These are phyloP conservation scores for Globisporangium apiculatum DNA, from an alignment of 352 stramenopile species.

Conservation along the genomic window DNA sequence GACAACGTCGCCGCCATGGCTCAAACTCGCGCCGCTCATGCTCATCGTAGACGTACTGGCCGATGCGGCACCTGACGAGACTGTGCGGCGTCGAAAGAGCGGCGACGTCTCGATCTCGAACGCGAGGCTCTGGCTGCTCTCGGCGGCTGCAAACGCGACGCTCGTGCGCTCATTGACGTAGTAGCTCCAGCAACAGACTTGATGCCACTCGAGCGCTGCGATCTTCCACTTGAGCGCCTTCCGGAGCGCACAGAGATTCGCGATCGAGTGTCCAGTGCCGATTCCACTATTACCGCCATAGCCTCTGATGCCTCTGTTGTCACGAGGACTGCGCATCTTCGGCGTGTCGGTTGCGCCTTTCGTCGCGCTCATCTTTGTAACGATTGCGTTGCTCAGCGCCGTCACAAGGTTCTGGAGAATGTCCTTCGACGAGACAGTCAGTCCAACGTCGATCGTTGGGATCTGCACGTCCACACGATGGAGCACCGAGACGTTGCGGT, in stretches of 20 bases:
- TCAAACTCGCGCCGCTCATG: constrained; percentile 16
- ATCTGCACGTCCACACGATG: constrained; percentile 56
- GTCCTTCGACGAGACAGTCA: constrained; percentile 46
- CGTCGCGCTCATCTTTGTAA: constrained; percentile 36
- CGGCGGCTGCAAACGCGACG: constrained; percentile 29
- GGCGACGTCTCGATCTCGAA: constrained; percentile 45
- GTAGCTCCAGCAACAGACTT: constrained; percentile 50
- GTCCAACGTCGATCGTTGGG: constrained; percentile 38
- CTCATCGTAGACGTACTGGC: constrained; percentile 23
- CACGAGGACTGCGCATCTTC: constrained; percentile 3
- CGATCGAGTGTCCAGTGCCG: constrained; percentile 18
- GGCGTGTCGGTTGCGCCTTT: constrained; percentile 22
- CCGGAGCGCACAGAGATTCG: constrained; percentile 36
- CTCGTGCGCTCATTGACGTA: constrained; percentile 36
- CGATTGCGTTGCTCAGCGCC: constrained; percentile 26
- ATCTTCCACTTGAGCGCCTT: constrained; percentile 66
- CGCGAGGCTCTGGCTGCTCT: constrained; percentile 22
- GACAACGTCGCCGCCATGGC: background rate
- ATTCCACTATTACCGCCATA: too few species aligned
- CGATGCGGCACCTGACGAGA: constrained; percentile 24
- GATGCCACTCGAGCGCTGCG: constrained; percentile 39
- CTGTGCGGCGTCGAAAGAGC: constrained; percentile 27
- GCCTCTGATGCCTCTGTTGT: background rate
- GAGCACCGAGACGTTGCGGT: constrained; percentile 24
- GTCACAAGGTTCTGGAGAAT: constrained; percentile 52